Evolutionary conservation across 2,329 filamentous ascomycete species (phyloP).

Genomic region (Diplodia mutila): DNA sequence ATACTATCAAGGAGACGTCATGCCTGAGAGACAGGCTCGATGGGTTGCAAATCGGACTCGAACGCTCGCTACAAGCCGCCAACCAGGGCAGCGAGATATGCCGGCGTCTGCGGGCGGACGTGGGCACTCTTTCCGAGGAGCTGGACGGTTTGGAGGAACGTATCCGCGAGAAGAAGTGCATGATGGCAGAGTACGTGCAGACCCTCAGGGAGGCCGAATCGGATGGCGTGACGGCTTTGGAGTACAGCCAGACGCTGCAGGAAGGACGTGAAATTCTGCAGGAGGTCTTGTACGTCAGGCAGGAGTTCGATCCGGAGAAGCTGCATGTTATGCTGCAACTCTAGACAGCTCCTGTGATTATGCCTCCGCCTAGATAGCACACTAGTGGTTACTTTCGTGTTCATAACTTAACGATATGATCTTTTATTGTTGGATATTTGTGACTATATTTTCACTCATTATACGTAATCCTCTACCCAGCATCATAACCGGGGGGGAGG

Average conservation of each 20-base stretch:
- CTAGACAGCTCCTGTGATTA: neutral
- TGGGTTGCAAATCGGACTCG: neutral
- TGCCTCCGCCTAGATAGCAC: neutral
- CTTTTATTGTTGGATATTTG: neutral
- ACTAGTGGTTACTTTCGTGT: neutral
- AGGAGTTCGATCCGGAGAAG: neutral
- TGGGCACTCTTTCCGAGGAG: neutral
- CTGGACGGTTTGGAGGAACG: neutral
- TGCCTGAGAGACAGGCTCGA: neutral
- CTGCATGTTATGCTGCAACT: neutral
- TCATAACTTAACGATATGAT: neutral
- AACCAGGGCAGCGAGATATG: neutral
- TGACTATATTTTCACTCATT: too few relatives aligned
- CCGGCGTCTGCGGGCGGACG: neutral
- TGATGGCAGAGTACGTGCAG: neutral
- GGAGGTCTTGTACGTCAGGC: neutral
- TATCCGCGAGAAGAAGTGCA: neutral
- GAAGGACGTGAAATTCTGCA: neutral
- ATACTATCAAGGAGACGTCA: neutral
- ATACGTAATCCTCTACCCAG: too few relatives aligned
- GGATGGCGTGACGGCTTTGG: neutral
- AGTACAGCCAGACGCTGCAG: slow-evolving; percentile 2
- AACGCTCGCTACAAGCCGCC: neutral
- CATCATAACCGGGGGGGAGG: too few relatives aligned
- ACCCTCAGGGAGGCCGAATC: neutral